These are phyloP conservation scores for Biscogniauxia sp. DNA, from an alignment of 2,329 filamentous ascomycete genomes.

Conservation along the genomic window DNA sequence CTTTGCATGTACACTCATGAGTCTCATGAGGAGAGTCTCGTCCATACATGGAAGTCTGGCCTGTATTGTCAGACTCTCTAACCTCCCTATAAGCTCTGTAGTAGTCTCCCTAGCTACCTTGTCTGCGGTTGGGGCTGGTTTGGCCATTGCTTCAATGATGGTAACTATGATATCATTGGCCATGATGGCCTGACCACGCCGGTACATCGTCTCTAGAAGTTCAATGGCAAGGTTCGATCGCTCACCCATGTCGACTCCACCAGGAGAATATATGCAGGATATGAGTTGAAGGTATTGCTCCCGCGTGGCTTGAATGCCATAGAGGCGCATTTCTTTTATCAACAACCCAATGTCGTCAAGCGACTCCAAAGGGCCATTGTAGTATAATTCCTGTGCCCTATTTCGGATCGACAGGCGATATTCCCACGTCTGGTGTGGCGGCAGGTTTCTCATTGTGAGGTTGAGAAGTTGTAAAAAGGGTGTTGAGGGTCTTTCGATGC, in stretches of 20 bases:
- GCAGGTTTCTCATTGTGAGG: conserved; percentile 27
- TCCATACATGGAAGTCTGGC: conserved; percentile 37
- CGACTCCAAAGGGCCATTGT: conserved; percentile 10
- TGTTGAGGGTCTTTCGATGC: neutral
- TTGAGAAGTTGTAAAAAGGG: conserved; percentile 26
- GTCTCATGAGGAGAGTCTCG: conserved; percentile 36
- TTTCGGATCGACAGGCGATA: conserved; percentile 33
- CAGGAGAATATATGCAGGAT: conserved; percentile 35
- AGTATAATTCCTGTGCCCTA: conserved; percentile 21
- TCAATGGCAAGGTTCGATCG: conserved; percentile 41
- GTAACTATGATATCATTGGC: conserved; percentile 48
- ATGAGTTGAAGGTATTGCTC: conserved; percentile 39
- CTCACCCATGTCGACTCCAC: conserved; percentile 12
- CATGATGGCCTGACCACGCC: conserved; percentile 43
- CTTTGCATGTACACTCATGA: conserved; percentile 47
- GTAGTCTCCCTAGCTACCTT: conserved; percentile 34
- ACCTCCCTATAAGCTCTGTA: conserved; percentile 37
- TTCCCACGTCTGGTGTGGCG: conserved; percentile 33
- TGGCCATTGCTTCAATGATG: conserved; percentile 42
- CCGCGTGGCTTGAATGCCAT: conserved; percentile 36
- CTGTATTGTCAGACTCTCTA: conserved; percentile 45
- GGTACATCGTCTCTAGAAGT: conserved; percentile 44
- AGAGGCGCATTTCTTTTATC: conserved; percentile 39
- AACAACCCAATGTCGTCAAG: conserved; percentile 26
- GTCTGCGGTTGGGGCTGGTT: conserved; percentile 26